A percentile compares a stretch with the other conserved stretches of the same genome.
These are phyloP conservation scores for Dactylellina sp. DNA, from an alignment of 2,329 filamentous ascomycete species.

Conservation along the genomic window DNA sequence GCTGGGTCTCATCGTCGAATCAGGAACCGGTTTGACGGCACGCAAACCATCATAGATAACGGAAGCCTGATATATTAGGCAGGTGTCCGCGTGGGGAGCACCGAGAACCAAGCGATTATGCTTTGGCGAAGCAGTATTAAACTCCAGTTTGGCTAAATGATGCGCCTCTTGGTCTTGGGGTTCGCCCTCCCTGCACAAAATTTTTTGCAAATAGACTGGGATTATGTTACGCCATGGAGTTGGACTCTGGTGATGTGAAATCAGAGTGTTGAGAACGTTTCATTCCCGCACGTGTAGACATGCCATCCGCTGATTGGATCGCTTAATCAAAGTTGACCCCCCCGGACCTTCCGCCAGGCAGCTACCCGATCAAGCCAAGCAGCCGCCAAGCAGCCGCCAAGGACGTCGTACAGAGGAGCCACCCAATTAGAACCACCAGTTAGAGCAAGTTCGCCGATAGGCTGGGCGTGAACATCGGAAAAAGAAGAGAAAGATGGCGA, in stretches of 20 bases:
- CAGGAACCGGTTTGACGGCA: constrained; percentile 23
- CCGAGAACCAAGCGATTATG: constrained; percentile 23
- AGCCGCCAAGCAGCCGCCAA: constrained; percentile 43
- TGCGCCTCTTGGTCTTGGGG: constrained; percentile 18
- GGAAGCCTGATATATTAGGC: constrained; percentile 44
- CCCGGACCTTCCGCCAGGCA: constrained; percentile 44
- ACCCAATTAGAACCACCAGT: constrained; percentile 20
- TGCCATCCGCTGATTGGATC: constrained; percentile 32
- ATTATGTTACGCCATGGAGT: constrained; percentile 43
- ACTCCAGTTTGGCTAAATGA: constrained; percentile 39
- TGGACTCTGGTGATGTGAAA: constrained; percentile 13
- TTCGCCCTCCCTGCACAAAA: not conserved
- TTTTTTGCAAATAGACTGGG: constrained; percentile 30
- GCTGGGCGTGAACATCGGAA: constrained; percentile 11
- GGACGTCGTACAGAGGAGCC: not conserved
- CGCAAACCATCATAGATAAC: constrained; percentile 37
- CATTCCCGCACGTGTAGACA: constrained; percentile 42
- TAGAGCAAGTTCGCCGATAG: constrained; percentile 30
- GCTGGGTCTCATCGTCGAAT: constrained; percentile 28
- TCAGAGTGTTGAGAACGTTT: constrained; percentile 8
- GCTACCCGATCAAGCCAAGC: constrained; percentile 53
- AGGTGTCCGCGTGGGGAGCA: constrained; percentile 40
- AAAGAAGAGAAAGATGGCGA: constrained; percentile 13
- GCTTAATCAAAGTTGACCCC: constrained; percentile 36
- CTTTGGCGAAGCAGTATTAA: constrained; percentile 29